phyloP scores from a whole-genome alignment of 352 stramenopile species.

The Globisporangium iwayamae region DNA sequence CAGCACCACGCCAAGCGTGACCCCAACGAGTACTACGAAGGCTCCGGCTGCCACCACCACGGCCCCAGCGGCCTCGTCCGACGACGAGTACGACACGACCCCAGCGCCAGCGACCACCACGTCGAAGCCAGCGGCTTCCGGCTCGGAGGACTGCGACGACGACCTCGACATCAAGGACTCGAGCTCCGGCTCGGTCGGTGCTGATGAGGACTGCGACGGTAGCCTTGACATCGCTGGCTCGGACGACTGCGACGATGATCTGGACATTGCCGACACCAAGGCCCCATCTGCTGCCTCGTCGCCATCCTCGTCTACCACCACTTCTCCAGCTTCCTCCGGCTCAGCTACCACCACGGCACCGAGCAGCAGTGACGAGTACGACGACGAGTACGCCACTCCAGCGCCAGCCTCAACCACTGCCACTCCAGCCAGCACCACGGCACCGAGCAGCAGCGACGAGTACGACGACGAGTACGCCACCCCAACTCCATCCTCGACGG shows the following conservation, averaged over 20 bases:
- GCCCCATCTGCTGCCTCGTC: background rate
- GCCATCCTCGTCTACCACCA: constrained; percentile 43
- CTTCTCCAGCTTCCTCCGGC: constrained; percentile 87
- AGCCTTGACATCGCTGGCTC: constrained; percentile 11
- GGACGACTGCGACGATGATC: constrained; percentile 19
- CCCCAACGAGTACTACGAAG: constrained; percentile 1
- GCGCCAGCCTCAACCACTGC: constrained; percentile 7
- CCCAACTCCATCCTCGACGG: constrained; percentile 8
- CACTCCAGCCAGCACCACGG: constrained; percentile 7
- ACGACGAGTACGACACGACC: constrained; percentile 2
- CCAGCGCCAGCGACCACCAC: background rate
- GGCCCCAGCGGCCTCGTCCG: constrained; percentile 3
- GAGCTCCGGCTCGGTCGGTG: constrained; percentile 13
- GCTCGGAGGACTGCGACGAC: constrained; percentile 2
- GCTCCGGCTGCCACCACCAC: background rate
- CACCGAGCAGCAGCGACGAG: constrained; percentile 7
- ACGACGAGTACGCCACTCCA: constrained; percentile 13
- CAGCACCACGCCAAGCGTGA: constrained; percentile 7
- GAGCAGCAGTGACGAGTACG: constrained; percentile 6
- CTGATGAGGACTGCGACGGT: constrained; percentile 23
- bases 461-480: constrained; percentile 12
- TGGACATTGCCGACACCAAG: constrained; percentile 20
- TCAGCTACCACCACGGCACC: constrained; percentile 5
- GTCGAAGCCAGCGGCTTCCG: background rate
- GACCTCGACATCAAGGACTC: constrained; percentile 3